Conservation (phyloP, 2,329 filamentous ascomycete genomes). For the Diplodia mutila region DNA sequence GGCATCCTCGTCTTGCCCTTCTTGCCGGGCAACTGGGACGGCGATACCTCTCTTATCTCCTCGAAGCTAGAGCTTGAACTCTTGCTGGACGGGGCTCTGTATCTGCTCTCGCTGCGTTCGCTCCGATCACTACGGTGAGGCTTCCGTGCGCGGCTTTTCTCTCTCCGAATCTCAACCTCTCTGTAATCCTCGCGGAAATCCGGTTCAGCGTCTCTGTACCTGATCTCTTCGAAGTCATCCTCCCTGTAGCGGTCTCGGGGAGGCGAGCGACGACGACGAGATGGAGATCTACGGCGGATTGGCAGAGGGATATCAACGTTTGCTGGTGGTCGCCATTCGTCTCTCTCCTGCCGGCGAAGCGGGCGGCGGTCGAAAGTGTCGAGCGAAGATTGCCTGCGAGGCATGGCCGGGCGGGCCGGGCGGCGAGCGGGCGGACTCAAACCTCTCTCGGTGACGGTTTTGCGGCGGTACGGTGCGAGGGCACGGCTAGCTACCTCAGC, state of each 20-base stretch:
- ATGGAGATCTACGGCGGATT: slow-evolving; percentile 56
- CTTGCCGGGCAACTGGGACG: slow-evolving; percentile 46
- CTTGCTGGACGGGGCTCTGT: slow-evolving; percentile 16
- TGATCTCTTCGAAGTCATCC: slow-evolving; percentile 68
- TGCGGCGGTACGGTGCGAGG: slow-evolving; percentile 62
- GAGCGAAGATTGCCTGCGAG: slow-evolving; percentile 84
- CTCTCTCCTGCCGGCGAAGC: slow-evolving; percentile 58
- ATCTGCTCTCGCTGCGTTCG: slow-evolving; percentile 29
- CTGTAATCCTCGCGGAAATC: slow-evolving; percentile 49
- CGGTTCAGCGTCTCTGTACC: slow-evolving; percentile 44
- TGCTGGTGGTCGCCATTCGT: slow-evolving; percentile 65
- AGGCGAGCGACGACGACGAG: slow-evolving; percentile 58
- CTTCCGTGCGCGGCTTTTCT: slow-evolving; percentile 42
- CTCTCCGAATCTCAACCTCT: slow-evolving; percentile 53
- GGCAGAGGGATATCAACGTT: slow-evolving; percentile 73
- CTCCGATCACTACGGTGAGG: slow-evolving; percentile 26
- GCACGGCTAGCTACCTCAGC: slow-evolving; percentile 55
- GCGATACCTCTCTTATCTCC: slow-evolving; percentile 37
- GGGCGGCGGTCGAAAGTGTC: slow-evolving; percentile 87
- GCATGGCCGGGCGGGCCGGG: slow-evolving; percentile 65
- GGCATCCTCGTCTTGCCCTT: slow-evolving; percentile 92
- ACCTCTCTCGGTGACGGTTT: slow-evolving; percentile 61
- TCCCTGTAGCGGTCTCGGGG: slow-evolving; percentile 61
- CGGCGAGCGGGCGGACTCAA: slow-evolving; percentile 56
- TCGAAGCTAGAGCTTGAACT: slow-evolving; percentile 43